Conservation (phyloP, 768 basidiomycete species). For the Termitomyces sp. region DNA sequence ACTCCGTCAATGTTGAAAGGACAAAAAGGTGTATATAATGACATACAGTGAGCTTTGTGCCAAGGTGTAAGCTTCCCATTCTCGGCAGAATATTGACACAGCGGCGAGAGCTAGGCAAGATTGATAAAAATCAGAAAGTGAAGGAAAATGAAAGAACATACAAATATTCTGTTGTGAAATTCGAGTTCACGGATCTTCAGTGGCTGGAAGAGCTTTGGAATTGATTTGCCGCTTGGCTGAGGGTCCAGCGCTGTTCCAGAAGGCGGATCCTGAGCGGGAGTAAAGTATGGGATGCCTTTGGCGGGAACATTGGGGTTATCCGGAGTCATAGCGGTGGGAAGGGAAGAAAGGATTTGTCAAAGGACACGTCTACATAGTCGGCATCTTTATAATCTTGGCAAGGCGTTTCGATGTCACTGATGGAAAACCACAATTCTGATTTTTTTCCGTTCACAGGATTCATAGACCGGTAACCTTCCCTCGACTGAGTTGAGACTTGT, state of each 20-base stretch:
- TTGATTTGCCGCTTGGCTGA: slow-evolving; percentile 34
- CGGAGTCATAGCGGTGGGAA: slow-evolving; percentile 14
- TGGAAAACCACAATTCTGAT: neutral
- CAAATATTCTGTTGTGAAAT: slow-evolving; percentile 55
- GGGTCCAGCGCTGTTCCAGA: slow-evolving; percentile 41
- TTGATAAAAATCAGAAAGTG: neutral
- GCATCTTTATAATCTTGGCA: neutral
- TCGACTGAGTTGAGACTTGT: too few relatives aligned
- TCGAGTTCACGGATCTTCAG: slow-evolving; percentile 50
- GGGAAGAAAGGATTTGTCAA: neutral
- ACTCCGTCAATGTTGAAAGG: neutral
- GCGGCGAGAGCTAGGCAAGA: slow-evolving; percentile 41
- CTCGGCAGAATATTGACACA: slow-evolving; percentile 60
- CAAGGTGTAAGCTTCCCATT: slow-evolving; percentile 51
- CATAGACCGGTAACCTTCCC: too few relatives aligned
- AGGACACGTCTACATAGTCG: neutral
- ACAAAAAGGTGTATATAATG: slow-evolving; percentile 20
- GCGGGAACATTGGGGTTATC: slow-evolving; percentile 18
- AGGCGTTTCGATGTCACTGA: neutral
- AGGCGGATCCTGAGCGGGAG: slow-evolving; percentile 40
- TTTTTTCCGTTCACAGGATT: neutral
- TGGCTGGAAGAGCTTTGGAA: slow-evolving; percentile 47
- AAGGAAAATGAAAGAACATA: slow-evolving; percentile 22
- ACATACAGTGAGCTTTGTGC: slow-evolving; percentile 61
- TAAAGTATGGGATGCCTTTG: slow-evolving; percentile 31